Base-by-base conservation (phyloP, 1,284 basidiomycete genomes). In the Pulchroboletus neoregius region DNA sequence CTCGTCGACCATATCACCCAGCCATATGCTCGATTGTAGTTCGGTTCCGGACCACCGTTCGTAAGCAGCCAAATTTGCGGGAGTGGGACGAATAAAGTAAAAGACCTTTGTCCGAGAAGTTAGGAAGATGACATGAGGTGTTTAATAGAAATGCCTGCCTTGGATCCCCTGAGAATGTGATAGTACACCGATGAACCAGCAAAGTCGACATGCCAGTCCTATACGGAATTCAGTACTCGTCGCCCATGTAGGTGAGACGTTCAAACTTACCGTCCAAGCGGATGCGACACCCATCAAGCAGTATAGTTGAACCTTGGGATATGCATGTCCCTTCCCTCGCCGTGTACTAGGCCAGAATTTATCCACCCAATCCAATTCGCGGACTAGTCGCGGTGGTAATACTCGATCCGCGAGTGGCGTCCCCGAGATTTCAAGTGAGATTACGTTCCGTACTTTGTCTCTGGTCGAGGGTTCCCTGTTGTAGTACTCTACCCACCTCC, bases 201-300 rank as follows among this genome's bases (percentile, higher is more conserved):
- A 65, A 97, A 96, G 68, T 97, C 94, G 51, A 96, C 75, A 62
- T 97, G 94, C 94, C 93, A 96, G 61, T 96, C 93, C 91, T 92
- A 58, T 28, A 37, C n/a, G n/a, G 34, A 36, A 53, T 42, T 44
- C 48, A 56, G 30, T 18, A 53, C 24, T 15, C 20, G 27, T 38
- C n/a, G 42, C 11, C 16, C 10, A n/a, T 22, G 34, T 39, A 16
- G 22, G 43, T 5, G 5, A 37, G 12, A 33, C 23, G 13, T 16
- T 8, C 8, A 26, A 45, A 69, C 81, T 63, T 55, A 91, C 94
- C 51, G 95, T 97, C 91, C 94, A 96, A 27, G 92, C 92, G 52
- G 80, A 77, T 18, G 73, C 74, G 12, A 83, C 87, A 43, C 91
- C 86, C 91, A 98, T 97, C 51, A 99, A 71, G 61, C 94, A 96